Percentiles rank a stretch among this genome's conserved stretches.
These are phyloP conservation scores for Colletotrichum truncatum DNA, from an alignment of 2,329 filamentous ascomycete genomes.

Conservation along the genomic window DNA sequence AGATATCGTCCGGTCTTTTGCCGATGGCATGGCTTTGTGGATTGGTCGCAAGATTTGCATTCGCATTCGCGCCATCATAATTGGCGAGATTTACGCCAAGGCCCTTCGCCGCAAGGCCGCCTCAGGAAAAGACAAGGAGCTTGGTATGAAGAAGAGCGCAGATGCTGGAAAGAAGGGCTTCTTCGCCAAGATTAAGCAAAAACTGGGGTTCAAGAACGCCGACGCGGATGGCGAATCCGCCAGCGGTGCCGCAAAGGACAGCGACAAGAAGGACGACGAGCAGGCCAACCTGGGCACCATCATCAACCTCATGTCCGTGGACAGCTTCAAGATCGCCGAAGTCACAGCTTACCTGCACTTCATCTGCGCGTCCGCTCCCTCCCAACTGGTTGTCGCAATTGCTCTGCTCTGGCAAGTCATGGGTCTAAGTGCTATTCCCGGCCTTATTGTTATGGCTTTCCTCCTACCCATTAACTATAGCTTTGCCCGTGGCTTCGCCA, in stretches of 20 bases:
- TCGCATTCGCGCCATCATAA: slow-evolving; percentile 90
- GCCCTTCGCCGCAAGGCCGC: slow-evolving; percentile 90
- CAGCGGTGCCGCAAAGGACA: slow-evolving; percentile 44
- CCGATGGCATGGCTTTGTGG: slow-evolving; percentile 89
- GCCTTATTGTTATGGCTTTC: slow-evolving; percentile 88
- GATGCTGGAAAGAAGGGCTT: slow-evolving; percentile 48
- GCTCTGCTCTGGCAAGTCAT: slow-evolving; percentile 88
- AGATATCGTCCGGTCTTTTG: slow-evolving; percentile 82
- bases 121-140: slow-evolving; percentile 76
- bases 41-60: slow-evolving; percentile 95
- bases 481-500: slow-evolving; percentile 86
- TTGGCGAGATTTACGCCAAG: slow-evolving; percentile 97
- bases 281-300: slow-evolving; percentile 97
- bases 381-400: slow-evolving; percentile 85
- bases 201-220: slow-evolving; percentile 66
- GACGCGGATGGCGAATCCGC: slow-evolving; percentile 42
- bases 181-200: slow-evolving; percentile 60
- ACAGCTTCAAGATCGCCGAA: slow-evolving; percentile 98
- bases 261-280: slow-evolving; percentile 62
- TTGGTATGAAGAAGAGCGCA: slow-evolving; percentile 63
- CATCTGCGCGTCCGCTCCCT: slow-evolving; percentile 89
- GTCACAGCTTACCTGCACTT: slow-evolving; percentile 96
- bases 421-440: slow-evolving; percentile 92
- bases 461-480: slow-evolving; percentile 90
- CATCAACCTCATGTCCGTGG: slow-evolving; percentile 99